Conservation (phyloP, 2,329 filamentous ascomycete species). For the Blastomyces emzantsi region DNA sequence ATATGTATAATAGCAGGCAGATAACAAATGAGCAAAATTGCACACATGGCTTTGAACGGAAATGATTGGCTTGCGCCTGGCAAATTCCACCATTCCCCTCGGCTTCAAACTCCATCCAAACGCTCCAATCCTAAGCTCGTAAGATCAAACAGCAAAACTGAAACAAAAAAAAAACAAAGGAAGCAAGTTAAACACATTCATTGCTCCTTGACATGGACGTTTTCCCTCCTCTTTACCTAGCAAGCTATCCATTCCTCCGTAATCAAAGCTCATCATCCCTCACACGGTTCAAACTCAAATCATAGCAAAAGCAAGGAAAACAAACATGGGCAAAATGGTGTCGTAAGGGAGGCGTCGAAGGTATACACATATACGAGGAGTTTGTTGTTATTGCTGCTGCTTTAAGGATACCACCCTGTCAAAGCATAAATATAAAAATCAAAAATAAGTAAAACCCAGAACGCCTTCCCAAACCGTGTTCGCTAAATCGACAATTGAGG, state of each 20-base stretch:
- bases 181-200: background rate
- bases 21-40: background rate
- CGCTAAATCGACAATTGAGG: constrained; percentile 21
- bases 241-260: background rate
- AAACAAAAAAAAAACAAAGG: background rate
- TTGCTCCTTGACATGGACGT: no score
- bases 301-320: background rate
- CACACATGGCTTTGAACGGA: background rate
- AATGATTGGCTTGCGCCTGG: constrained; percentile 4
- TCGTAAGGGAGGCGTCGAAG: background rate
- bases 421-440: background rate
- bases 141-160: background rate
- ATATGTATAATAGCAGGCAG: background rate
- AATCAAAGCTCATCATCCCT: background rate
- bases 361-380: background rate
- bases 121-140: constrained; percentile 1
- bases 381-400: background rate
- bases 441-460: constrained; percentile 8
- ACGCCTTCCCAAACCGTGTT: constrained; percentile 20
- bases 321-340: background rate
- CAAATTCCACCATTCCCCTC: background rate
- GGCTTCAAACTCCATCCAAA: constrained; percentile 1
- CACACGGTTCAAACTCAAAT: background rate
- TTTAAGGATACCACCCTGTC: background rate
- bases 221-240: background rate